These are phyloP conservation scores for Solanum megistacrolobum DNA, from an alignment of 257 asterid species.

Conservation along the genomic window DNA sequence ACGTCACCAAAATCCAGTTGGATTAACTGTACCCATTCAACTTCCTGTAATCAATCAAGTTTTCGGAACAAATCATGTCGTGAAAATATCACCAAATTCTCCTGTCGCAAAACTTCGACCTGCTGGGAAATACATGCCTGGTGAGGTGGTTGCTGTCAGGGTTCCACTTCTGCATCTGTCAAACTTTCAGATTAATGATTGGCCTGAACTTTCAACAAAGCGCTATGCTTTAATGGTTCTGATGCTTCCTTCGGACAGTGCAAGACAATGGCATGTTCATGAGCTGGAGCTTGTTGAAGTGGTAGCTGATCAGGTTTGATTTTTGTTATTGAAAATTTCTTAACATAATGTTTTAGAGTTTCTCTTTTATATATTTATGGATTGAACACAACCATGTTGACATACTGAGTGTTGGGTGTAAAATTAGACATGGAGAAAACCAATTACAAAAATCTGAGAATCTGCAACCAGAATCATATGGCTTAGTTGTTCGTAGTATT, in stretches of 20 bases:
- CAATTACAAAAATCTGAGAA: not conserved
- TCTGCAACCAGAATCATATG: not conserved
- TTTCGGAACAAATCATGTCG: constrained; percentile 63
- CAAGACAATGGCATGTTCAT: constrained; percentile 94
- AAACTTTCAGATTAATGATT: constrained; percentile 89
- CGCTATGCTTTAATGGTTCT: constrained; percentile 93
- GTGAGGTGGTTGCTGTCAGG: constrained; percentile 95
- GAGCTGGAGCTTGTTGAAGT: constrained; percentile 98
- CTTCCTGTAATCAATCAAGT: constrained; percentile 72
- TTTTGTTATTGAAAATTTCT: not conserved
- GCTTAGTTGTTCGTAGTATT: not conserved
- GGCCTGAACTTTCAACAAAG: constrained; percentile 96
- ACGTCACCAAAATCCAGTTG: constrained; percentile 84
- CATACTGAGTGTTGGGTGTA: not conserved
- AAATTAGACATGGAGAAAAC: not conserved
- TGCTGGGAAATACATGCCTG: constrained; percentile 75
- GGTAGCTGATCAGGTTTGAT: constrained; percentile 91
- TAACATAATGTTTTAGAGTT: not conserved
- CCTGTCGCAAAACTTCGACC: constrained; percentile 87
- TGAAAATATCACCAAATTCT: constrained; percentile 70
- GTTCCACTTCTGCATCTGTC: constrained; percentile 83
- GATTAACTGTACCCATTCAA: constrained; percentile 81
- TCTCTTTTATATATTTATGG: not conserved
- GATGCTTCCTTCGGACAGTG: constrained; percentile 95
- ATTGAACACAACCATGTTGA: not conserved